Evolutionary conservation across 768 basidiomycete species (phyloP).

Genomic region (Lenzites betulinus): DNA sequence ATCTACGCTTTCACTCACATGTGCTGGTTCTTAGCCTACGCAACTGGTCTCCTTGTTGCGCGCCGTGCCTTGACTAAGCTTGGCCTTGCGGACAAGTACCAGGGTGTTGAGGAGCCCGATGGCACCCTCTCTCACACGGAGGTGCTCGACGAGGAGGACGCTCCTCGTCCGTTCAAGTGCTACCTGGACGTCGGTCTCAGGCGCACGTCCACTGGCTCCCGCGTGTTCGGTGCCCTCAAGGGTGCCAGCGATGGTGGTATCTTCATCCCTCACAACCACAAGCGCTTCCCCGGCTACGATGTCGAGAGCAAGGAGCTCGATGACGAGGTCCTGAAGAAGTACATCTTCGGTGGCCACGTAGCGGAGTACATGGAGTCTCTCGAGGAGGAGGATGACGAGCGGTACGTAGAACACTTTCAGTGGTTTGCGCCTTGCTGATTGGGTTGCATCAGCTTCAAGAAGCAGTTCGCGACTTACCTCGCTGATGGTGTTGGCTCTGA

Average conservation of each 20-base stretch:
- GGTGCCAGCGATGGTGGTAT: constrained; percentile 98
- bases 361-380: constrained; percentile 99
- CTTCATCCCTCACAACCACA: constrained; percentile 96
- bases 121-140: constrained; percentile 86
- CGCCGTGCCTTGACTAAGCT: constrained; percentile 95
- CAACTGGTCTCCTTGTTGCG: constrained; percentile 92
- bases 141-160: constrained; percentile 85
- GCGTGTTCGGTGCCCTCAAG: constrained; percentile 98
- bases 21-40: constrained; percentile 69
- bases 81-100: constrained; percentile 96
- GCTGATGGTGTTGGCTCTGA: constrained; percentile 95
- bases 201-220: constrained; percentile 96
- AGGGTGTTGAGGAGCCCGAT: constrained; percentile 90
- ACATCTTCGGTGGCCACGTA: constrained; percentile 96
- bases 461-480: constrained; percentile 94
- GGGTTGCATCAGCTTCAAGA: constrained; percentile 76
- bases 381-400: constrained; percentile 99
- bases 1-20: not conserved
- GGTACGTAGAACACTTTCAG: constrained; percentile 45
- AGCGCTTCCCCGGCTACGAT: constrained; percentile 98
- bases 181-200: constrained; percentile 98
- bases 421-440: constrained; percentile 12
- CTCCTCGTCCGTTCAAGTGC: constrained; percentile 97
- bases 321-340: constrained; percentile 93
- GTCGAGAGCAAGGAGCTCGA: constrained; percentile 91